Evolutionary conservation across 257 asterid genomes (phyloP), one percentile per base, ranked within the genome.

Genomic region (Anisodus acutangulus): DNA sequence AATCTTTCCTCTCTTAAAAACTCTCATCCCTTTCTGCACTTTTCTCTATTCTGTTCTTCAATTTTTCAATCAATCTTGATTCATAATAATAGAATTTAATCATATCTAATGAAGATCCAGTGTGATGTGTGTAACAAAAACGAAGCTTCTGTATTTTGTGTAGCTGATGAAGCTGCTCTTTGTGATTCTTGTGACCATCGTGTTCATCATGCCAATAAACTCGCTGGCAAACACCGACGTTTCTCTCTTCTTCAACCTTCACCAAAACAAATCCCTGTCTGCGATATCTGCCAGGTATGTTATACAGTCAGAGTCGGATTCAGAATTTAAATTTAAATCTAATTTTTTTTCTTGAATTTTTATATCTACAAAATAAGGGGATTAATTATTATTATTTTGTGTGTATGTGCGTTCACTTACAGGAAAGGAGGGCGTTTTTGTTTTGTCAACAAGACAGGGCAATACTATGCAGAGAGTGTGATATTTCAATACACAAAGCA

Each of bases 381-480:
- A 5, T 17, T 57, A 13, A 35, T 72, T 39, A 41, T 16, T 35
- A 4, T 17, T 59, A 17, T 59, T 35, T 15, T 1, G 17, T 31
- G 35, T 31, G 35, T 78, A 0, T 76, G 19, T 12, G 7, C 41
- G 4, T 13, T 51, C 53, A 31, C 1, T 78, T 70, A 39, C 59
- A 97, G 99, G 97, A 95, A 85, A 93, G 89, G 63, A 93, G 89
- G 88, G 99, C 97, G 4, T 93, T 97, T 86, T 88, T 97, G 86
- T 95, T 97, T 83, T 97, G 99, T 84, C 98, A 93, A 87, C 92
- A 95, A 83, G 99, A 97, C 84, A 90, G 99, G 67, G 98, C 99
- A 62, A 90, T 97, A 74, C 82, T 97, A 22, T 97, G 99, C 86
- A 90, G 88, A 80, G 97, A 92, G 26, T 97, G 99, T 81, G 99